These are phyloP conservation scores for Karstenula rhodostoma DNA, from an alignment of 2,329 filamentous ascomycete species.

Conservation along the genomic window DNA sequence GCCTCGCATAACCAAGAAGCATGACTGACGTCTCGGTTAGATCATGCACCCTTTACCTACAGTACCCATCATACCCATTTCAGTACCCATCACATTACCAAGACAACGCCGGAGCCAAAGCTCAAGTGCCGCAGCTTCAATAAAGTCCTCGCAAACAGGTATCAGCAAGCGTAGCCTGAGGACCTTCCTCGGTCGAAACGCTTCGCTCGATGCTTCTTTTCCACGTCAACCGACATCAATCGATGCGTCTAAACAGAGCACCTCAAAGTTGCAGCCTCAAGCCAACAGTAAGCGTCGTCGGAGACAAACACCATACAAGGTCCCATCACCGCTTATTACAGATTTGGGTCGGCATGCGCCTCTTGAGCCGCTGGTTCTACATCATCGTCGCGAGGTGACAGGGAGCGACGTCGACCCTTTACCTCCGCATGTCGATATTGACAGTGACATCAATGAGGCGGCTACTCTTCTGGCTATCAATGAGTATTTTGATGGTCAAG, in stretches of 20 bases:
- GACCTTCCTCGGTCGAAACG: slow-evolving; percentile 2
- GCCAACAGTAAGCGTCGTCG: slow-evolving; percentile 33
- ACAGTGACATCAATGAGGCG: slow-evolving; percentile 27
- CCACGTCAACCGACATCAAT: not conserved
- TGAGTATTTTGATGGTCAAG: slow-evolving; percentile 33
- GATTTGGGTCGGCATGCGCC: slow-evolving; percentile 29
- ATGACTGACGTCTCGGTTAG: not conserved
- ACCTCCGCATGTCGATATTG: slow-evolving; percentile 34
- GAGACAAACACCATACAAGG: slow-evolving; percentile 38
- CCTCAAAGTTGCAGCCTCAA: not conserved
- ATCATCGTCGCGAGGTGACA: slow-evolving; percentile 34
- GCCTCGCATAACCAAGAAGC: not conserved
- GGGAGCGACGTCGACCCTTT: slow-evolving; percentile 29
- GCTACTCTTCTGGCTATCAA: slow-evolving; percentile 41
- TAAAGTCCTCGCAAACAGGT: slow-evolving; percentile 9
- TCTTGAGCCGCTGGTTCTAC: slow-evolving; percentile 37
- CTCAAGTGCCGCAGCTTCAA: slow-evolving; percentile 8
- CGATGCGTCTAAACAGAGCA: not conserved
- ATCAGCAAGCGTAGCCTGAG: slow-evolving; percentile 13
- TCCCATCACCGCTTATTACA: slow-evolving; percentile 17
- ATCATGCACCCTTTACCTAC: slow-evolving; percentile 5
- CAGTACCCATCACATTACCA: not conserved
- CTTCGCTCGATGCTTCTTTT: not conserved
- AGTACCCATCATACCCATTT: not conserved
- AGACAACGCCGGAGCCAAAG: slow-evolving; percentile 6